Base-by-base conservation (phyloP, 371 early-diverging fungal species). In the Mucor sp. region DNA sequence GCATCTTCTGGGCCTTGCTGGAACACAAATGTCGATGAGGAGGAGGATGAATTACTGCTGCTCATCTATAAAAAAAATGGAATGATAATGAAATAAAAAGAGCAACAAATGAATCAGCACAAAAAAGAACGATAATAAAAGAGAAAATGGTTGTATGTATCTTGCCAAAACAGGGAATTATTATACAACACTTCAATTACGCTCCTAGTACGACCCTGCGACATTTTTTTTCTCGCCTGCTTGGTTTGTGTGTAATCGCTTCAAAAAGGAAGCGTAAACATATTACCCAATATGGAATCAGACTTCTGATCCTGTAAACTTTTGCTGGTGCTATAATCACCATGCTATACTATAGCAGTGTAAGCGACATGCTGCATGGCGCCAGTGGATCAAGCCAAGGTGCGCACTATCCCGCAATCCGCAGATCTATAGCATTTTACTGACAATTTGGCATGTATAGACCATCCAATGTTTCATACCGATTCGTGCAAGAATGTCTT, bases 211-310 rank as follows among this genome's bases (percentile, higher is more conserved):
- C 27, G 30, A 47, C 61, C 44, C 47, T 47, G 47, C 47, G 47
- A 21, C 21, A n/a, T 44, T 14, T 23, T 25, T 55, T 14, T 23
- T 25, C 28, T 55, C 25, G 25, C 25, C 14, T 28, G 14, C 55
- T 55, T 27, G 48, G 23, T 48, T 11, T 53, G 7, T 50, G 19
- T 55, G 14, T 17, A n/a, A 55, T 28, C 62, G 30, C 53, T 62
- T 61, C 60, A 61, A 58, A 65, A 68, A 65, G 67, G 37, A 68
- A 68, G 15, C 39, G 68, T 67, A 72, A 72, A 72, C 72, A 72
- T 57, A 56, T 65, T 72, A 41, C 72, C 65, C 39, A 25, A 72
- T 56, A 60, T 60, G 63, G 71, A 39, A 58, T 30, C 37, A 19
- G 27, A 19, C 21, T 19, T 21, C 21, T 11, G 47, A 47, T 19